Percentiles rank a stretch among this genome's conserved stretches.
These are phyloP conservation scores for Lasiosphaeria hispida DNA, from an alignment of 495 filamentous ascomycete species.

Conservation along the genomic window DNA sequence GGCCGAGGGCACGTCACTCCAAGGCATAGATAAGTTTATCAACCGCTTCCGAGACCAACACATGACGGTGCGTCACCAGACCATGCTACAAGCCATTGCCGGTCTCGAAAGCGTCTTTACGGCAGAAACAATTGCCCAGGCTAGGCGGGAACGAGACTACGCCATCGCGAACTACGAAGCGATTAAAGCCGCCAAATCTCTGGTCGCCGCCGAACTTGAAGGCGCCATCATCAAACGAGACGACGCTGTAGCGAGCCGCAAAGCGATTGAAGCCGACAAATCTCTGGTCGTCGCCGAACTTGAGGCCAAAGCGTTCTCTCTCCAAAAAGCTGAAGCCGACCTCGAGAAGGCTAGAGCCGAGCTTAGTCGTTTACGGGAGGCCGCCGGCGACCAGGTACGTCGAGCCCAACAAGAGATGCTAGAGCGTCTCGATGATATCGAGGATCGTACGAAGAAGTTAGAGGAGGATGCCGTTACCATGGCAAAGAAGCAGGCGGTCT, in stretches of 20 bases:
- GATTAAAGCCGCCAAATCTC: slow-evolving; percentile 4
- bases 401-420: slow-evolving; percentile 6
- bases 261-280: slow-evolving; percentile 1
- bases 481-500: slow-evolving; percentile 5
- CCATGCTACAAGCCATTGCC: slow-evolving; percentile 1
- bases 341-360: background rate
- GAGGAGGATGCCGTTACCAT: slow-evolving; percentile 2
- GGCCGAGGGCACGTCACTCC: background rate
- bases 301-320: background rate
- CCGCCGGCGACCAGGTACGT: background rate
- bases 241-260: background rate
- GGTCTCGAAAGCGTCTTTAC: slow-evolving; percentile 2
- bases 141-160: background rate
- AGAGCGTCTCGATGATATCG: slow-evolving; percentile 4
- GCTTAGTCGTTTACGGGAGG: background rate
- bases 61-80: background rate
- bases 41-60: slow-evolving; percentile 1
- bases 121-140: background rate
- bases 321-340: slow-evolving; percentile 3
- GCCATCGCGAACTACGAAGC: background rate
- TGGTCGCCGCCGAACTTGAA: background rate
- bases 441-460: slow-evolving; percentile 3
- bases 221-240: too few relatives aligned
- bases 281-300: background rate
- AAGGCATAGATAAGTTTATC: slow-evolving; percentile 1